Evolutionary conservation across 257 asterid genomes (phyloP).

Genomic region (Salvia hispanica): DNA sequence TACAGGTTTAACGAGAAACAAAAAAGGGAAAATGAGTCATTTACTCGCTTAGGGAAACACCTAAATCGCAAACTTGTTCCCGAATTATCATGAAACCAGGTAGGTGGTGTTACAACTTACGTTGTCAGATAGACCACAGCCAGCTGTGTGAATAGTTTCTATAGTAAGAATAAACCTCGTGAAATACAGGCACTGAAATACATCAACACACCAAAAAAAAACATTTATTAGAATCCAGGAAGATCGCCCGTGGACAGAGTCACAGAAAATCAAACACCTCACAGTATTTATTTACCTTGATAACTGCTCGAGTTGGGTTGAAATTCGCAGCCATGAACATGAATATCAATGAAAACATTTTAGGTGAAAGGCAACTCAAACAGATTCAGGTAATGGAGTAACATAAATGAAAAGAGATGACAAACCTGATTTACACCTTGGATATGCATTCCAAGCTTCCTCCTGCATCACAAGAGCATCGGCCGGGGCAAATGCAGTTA

Average conservation of each 20-base stretch:
- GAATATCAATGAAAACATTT: slow-evolving; percentile 17
- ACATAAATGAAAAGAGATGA: not conserved
- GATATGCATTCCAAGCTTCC: slow-evolving; percentile 95
- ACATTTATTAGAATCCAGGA: slow-evolving; percentile 16
- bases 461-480: slow-evolving; percentile 90
- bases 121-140: slow-evolving; percentile 70
- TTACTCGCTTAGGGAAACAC: not conserved
- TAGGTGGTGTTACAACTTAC: slow-evolving; percentile 44
- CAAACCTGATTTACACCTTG: slow-evolving; percentile 78
- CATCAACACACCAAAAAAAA: not conserved
- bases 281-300: slow-evolving; percentile 56
- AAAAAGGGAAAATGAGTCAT: not conserved
- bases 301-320: slow-evolving; percentile 48
- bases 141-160: slow-evolving; percentile 75
- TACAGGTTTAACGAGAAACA: slow-evolving; percentile 31
- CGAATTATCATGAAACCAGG: not conserved
- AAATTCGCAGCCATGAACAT: slow-evolving; percentile 35
- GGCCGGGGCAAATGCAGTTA: slow-evolving; percentile 72
- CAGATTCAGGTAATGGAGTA: not conserved
- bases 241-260: not conserved
- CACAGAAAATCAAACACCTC: not conserved
- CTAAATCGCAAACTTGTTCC: not conserved
- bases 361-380: slow-evolving; percentile 8
- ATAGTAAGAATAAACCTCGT: slow-evolving; percentile 68
- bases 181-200: slow-evolving; percentile 81